phyloP scores from a whole-genome alignment of 805 yeast species.

The Torulaspora quercuum region DNA sequence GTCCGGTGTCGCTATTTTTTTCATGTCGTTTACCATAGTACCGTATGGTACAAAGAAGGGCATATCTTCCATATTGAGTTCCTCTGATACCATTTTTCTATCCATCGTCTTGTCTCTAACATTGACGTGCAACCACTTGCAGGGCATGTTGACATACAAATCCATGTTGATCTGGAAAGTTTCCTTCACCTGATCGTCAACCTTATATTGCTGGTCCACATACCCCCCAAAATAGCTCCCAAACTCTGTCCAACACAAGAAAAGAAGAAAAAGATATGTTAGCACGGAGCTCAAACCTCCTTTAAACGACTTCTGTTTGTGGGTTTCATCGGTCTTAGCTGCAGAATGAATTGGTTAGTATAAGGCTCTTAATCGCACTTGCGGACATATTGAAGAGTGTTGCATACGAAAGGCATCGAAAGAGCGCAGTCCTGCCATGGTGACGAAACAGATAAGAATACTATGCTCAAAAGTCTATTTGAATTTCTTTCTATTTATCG shows the following conservation, averaged over 20 bases:
- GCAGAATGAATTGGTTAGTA: slow-evolving; percentile 14
- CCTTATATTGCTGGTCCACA: slow-evolving; percentile 71
- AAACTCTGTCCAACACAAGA: slow-evolving; percentile 77
- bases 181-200: slow-evolving; percentile 58
- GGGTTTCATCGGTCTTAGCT: slow-evolving; percentile 69
- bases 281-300: slow-evolving; percentile 73
- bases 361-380: too few species aligned
- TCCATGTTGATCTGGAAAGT: slow-evolving; percentile 72
- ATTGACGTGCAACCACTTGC: slow-evolving; percentile 68
- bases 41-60: slow-evolving; percentile 51
- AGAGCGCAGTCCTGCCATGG: slow-evolving; percentile 43
- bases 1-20: slow-evolving; percentile 54
- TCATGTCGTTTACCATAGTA: slow-evolving; percentile 46
- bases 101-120: slow-evolving; percentile 78
- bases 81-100: slow-evolving; percentile 70
- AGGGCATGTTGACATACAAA: slow-evolving; percentile 78
- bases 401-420: slow-evolving; percentile 71
- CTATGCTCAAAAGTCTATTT: too few species aligned
- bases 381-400: too few species aligned
- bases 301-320: slow-evolving; percentile 66
- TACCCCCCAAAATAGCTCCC: slow-evolving; percentile 84
- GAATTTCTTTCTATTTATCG: slow-evolving; percentile 1
- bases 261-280: slow-evolving; percentile 57
- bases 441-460: not conserved
- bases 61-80: slow-evolving; percentile 66